phyloP scores from a whole-genome alignment of 208 protist genomes.

The Trypanosoma boissoni region DNA sequence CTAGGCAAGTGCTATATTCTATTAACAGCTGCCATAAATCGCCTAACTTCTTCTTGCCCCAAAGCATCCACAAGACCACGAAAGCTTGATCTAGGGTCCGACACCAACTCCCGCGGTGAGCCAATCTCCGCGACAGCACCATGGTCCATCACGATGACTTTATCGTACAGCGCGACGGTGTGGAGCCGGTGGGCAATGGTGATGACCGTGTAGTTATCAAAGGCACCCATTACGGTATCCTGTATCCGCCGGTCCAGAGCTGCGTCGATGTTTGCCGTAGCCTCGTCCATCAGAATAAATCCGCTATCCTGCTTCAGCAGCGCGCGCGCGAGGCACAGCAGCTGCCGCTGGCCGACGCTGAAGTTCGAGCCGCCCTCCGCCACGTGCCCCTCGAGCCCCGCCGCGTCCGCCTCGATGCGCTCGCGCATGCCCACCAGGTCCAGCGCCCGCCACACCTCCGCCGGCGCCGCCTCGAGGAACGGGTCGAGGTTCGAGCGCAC shows the following conservation, averaged over 20 bases:
- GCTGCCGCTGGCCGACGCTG: conserved; percentile 76
- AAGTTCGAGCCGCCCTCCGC: conserved; percentile 60
- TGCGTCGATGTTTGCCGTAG: conserved; percentile 76
- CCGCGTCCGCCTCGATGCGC: conserved; percentile 21
- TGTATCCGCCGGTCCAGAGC: conserved; percentile 58
- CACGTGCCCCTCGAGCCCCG: conserved; percentile 23
- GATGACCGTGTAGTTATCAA: conserved; percentile 71
- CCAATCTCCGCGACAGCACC: background rate
- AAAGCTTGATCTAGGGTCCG: background rate
- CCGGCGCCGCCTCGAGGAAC: conserved; percentile 28
- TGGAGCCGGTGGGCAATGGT: conserved; percentile 80
- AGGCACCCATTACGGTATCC: conserved; percentile 48
- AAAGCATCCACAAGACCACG: background rate
- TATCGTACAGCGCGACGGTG: conserved; percentile 64
- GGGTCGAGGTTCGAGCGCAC: conserved; percentile 78
- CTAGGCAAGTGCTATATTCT: background rate
- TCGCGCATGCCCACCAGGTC: conserved; percentile 41
- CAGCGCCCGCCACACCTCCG: conserved; percentile 47
- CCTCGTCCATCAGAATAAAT: conserved; percentile 87
- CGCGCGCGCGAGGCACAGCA: conserved; percentile 70
- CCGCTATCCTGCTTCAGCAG: conserved; percentile 48
- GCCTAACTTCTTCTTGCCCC: background rate
- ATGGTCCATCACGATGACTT: conserved; percentile 37
- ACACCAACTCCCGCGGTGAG: background rate
- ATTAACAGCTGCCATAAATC: background rate